Conservation (phyloP, 176 grass and related monocot species). For the Zoysia japonica region DNA sequence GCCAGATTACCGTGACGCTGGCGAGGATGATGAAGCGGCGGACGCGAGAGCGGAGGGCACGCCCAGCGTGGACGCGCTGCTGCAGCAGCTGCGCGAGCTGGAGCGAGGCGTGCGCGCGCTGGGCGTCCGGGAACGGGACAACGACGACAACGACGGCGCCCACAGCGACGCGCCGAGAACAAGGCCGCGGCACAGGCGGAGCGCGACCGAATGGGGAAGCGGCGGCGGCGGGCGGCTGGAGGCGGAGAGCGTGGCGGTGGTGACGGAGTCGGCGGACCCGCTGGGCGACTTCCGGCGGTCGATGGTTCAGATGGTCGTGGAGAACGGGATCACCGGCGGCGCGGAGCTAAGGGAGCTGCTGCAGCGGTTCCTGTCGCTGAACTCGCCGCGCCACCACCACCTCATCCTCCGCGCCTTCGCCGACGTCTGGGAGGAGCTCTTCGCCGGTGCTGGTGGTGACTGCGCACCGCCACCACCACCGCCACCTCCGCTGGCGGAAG, state of each 20-base stretch:
- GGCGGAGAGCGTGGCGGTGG: conserved; percentile 77
- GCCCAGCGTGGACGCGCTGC: conserved; percentile 52
- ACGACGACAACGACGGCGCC: not conserved
- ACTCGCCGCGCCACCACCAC: conserved; percentile 71
- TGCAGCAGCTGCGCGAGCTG: conserved; percentile 61
- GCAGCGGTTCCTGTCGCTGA: conserved; percentile 77
- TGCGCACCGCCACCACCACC: not conserved
- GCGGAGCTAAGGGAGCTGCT: conserved; percentile 72
- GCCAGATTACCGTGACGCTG: not conserved
- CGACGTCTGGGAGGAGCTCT: conserved; percentile 88
- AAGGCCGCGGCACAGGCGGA: not conserved
- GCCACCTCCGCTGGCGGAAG: not conserved
- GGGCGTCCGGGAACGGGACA: conserved; percentile 12
- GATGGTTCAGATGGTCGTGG: conserved; percentile 90
- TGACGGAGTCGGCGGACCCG: conserved; percentile 76
- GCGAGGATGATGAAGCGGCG: not conserved
- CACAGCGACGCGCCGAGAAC: not conserved
- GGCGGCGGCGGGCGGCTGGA: conserved; percentile 31
- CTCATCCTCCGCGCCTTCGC: conserved; percentile 83
- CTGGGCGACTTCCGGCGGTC: conserved; percentile 84
- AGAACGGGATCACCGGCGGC: conserved; percentile 72
- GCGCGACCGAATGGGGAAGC: conserved; percentile 5
- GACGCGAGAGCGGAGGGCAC: conserved; percentile 27
- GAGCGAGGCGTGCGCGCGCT: conserved; percentile 52
- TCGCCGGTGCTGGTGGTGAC: conserved; percentile 26